phyloP scores from a whole-genome alignment of 73 alveolate genomes.

The Uronychia setigera region DNA sequence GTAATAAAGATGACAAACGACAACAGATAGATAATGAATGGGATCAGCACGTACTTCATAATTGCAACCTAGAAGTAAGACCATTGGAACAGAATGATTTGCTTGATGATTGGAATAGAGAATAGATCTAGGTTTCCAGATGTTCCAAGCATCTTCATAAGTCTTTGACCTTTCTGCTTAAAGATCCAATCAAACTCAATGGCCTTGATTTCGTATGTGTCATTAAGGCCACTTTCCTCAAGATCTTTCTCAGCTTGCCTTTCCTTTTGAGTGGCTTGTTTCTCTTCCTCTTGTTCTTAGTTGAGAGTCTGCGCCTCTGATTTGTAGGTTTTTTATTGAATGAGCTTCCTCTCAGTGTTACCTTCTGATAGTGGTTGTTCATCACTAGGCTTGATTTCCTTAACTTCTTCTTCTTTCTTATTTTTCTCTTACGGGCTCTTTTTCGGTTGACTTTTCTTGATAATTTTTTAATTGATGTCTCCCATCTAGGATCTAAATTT shows the following conservation, averaged over 20 bases:
- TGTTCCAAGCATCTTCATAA: background rate
- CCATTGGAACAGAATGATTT: slow-evolving; percentile 19
- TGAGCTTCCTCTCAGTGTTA: background rate
- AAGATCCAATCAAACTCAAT: slow-evolving; percentile 44
- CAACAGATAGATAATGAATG: slow-evolving; percentile 19
- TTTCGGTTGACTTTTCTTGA: background rate
- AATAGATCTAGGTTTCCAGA: slow-evolving; percentile 14
- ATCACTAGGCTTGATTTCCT: background rate
- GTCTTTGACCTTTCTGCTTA: slow-evolving; percentile 1
- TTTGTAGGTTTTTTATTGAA: background rate
- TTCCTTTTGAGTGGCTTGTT: background rate
- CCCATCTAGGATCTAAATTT: background rate
- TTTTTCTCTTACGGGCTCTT: background rate
- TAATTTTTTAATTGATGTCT: too few species aligned
- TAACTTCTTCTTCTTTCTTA: background rate
- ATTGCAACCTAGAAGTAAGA: background rate
- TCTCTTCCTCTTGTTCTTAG: background rate
- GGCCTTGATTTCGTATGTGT: too few species aligned
- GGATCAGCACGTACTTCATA: background rate
- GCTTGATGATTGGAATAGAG: background rate
- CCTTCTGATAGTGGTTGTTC: too few species aligned
- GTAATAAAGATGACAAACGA: slow-evolving; percentile 1
- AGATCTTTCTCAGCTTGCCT: background rate
- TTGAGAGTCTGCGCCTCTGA: background rate
- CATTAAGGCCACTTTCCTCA: background rate